These are phyloP conservation scores for Ustilago lituana DNA, from an alignment of 1,284 basidiomycete genomes.

Conservation along the genomic window DNA sequence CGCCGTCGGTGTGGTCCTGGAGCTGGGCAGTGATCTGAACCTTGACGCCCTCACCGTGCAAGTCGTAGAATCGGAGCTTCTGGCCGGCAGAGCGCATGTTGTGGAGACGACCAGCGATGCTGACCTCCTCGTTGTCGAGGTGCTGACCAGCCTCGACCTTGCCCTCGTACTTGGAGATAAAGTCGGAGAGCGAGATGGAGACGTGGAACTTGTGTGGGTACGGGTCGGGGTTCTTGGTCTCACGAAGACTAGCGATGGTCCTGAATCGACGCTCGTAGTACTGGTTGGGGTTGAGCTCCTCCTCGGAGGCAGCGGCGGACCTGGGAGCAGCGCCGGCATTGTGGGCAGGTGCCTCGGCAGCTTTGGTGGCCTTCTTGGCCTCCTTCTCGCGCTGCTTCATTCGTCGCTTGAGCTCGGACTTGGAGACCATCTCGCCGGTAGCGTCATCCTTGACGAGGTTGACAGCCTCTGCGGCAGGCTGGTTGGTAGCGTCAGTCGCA, in stretches of 20 bases:
- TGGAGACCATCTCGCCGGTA: slow-evolving; percentile 67
- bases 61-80: slow-evolving; percentile 94
- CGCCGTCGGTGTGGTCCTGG: slow-evolving; percentile 73
- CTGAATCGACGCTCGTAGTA: slow-evolving; percentile 93
- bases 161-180: slow-evolving; percentile 79
- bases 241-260: slow-evolving; percentile 85
- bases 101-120: slow-evolving; percentile 88
- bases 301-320: slow-evolving; percentile 47
- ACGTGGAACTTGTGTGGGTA: slow-evolving; percentile 99
- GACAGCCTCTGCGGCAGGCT: slow-evolving; percentile 41
- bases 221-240: slow-evolving; percentile 82
- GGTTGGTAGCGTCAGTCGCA: slow-evolving; percentile 41
- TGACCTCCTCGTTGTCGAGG: slow-evolving; percentile 68
- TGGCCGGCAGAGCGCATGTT: slow-evolving; percentile 84
- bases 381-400: slow-evolving; percentile 78
- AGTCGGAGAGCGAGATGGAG: slow-evolving; percentile 79
- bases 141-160: slow-evolving; percentile 67
- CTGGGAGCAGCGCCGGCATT: slow-evolving; percentile 24
- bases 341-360: slow-evolving; percentile 47
- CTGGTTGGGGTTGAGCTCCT: slow-evolving; percentile 73
- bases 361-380: slow-evolving; percentile 82
- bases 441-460: slow-evolving; percentile 64
- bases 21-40: slow-evolving; percentile 94
- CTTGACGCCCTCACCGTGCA: slow-evolving; percentile 90
- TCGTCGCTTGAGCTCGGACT: slow-evolving; percentile 63